Evolutionary conservation across 345 rosid genomes (phyloP), one percentile per base, ranked within the genome.

Genomic region (Eucalyptus tenuipes): DNA sequence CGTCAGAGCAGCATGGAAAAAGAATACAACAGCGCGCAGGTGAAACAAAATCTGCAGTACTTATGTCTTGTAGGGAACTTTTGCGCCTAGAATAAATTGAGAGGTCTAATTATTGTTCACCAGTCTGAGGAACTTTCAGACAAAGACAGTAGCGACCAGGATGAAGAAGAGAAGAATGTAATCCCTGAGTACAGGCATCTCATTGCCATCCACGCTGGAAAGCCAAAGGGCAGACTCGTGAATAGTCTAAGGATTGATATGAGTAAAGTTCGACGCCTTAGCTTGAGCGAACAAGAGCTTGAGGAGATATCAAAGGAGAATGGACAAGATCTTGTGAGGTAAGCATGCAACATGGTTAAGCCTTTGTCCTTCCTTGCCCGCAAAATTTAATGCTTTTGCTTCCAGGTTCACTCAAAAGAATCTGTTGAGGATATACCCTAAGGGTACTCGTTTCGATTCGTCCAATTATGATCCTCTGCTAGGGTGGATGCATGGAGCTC

Each of bases 401-500:
- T 88, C 48, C 55, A 95, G 98, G 91, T 97, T 97, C 89, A 95
- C 99, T 29, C 99, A 95, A 91, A 88, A 87, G 92, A 96, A 96
- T 89, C 55, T 97, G 79, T 89, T 97, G 50, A 90, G 99, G 91
- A 93, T 97, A 53, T 97, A 93, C 89, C 99, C 99, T 0, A 97
- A 95, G 90, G 96, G 96, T 24, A 91, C 90, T 42, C 93, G 99
- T 14, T 79, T 97, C 4, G 87, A 91, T 88, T 97, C 99, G 18
- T 95, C 99, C 13, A 97, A 97, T 89, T 97, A 96, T 91, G 88
- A 97, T 90, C 99, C 99, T n/a, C 88, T 94, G 11, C 66, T 96
- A 55, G 98, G 98, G 47, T 97, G 99, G 99, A 94, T 90, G 89
- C 96, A 96, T 86, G 99, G 99, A 91, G 99, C 99, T 92, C 99